Evolutionary conservation across 148 eudicot species (phyloP).

Genomic region (Arbutus unedo): DNA sequence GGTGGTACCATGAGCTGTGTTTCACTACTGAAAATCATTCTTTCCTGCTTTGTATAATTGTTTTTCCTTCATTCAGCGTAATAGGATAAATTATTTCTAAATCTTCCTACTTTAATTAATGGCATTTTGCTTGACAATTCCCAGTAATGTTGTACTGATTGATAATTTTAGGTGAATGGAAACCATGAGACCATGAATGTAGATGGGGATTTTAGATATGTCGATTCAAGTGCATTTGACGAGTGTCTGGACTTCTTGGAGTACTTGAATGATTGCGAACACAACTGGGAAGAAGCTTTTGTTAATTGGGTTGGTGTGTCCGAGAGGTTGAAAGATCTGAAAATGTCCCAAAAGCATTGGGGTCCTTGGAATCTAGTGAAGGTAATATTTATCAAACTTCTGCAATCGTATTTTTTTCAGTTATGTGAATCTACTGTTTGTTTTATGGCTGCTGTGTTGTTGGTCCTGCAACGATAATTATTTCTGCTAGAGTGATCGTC

Average conservation of each 20-base stretch:
- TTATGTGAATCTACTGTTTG: constrained; percentile 1
- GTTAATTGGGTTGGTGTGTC: constrained; percentile 65
- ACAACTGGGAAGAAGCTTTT: constrained; percentile 86
- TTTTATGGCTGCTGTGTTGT: background rate
- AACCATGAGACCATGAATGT: constrained; percentile 98
- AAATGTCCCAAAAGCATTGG: constrained; percentile 50
- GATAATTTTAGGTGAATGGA: constrained; percentile 67
- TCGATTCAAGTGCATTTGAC: constrained; percentile 81
- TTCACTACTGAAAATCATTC: background rate
- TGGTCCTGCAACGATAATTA: background rate
- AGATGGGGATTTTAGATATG: constrained; percentile 89
- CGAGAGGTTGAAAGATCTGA: constrained; percentile 50
- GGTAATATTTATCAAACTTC: constrained; percentile 40
- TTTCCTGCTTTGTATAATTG: background rate
- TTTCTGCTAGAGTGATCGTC: background rate
- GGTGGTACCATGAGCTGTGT: background rate
- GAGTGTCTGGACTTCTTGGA: constrained; percentile 86
- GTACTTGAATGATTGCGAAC: constrained; percentile 62
- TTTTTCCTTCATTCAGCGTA: background rate
- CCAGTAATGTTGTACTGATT: background rate
- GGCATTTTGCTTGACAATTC: background rate
- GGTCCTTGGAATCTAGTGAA: constrained; percentile 86
- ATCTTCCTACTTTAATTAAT: background rate
- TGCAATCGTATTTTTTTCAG: background rate
- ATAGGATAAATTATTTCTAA: background rate